These are phyloP conservation scores for Davidsoniella neocaledoniae DNA, from an alignment of 2,329 filamentous ascomycete species.

Conservation along the genomic window DNA sequence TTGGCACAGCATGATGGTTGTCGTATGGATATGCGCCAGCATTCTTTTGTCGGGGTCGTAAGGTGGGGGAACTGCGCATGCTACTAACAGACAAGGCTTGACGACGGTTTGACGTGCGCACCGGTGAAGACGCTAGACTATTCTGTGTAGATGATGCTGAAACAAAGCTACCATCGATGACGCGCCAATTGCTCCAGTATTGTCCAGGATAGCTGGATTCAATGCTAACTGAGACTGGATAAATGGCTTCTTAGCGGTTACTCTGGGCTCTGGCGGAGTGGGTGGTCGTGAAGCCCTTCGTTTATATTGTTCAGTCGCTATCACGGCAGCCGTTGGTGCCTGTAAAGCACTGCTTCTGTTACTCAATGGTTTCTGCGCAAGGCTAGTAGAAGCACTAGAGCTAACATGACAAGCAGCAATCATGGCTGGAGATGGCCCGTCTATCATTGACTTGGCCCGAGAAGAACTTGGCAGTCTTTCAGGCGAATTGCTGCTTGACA, in stretches of 20 bases:
- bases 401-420: slow-evolving; percentile 4
- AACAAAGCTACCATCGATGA: slow-evolving; percentile 32
- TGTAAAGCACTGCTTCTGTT: background rate
- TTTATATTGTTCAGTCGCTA: background rate
- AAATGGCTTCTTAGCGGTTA: slow-evolving; percentile 9
- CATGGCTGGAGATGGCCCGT: background rate
- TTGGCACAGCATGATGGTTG: slow-evolving; percentile 15
- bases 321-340: background rate
- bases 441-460: background rate
- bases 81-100: slow-evolving; percentile 11
- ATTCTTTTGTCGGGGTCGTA: slow-evolving; percentile 13
- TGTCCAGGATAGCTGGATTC: background rate
- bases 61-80: slow-evolving; percentile 3
- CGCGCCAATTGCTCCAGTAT: slow-evolving; percentile 1
- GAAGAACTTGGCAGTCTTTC: too few species aligned
- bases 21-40: background rate
- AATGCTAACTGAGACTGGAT: background rate
- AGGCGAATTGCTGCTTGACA: too few species aligned
- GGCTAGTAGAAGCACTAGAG: slow-evolving; percentile 9
- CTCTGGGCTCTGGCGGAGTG: slow-evolving; percentile 11
- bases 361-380: slow-evolving; percentile 1
- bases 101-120: slow-evolving; percentile 17
- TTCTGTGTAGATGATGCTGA: slow-evolving; percentile 22
- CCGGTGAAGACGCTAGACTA: slow-evolving; percentile 15
- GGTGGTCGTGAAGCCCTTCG: slow-evolving; percentile 8